Base-by-base conservation (phyloP, 2,329 filamentous ascomycete genomes). In the Hirsutella rhossiliensis region DNA sequence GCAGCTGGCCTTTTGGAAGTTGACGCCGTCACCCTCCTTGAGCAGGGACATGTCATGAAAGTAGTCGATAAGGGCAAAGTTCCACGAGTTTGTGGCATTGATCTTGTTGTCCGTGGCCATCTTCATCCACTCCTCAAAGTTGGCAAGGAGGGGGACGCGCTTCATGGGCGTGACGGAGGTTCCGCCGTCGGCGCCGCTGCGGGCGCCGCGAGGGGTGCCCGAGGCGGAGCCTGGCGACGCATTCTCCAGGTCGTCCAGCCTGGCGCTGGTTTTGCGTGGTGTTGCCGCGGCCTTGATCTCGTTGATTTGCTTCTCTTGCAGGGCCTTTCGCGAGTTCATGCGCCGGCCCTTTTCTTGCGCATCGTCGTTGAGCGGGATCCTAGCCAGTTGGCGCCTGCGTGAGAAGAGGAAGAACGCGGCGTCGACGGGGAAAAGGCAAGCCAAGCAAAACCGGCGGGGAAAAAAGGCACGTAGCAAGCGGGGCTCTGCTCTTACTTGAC, bases 71-170 rank as follows among this genome's bases (percentile, higher is more conserved):
- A 98, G 76, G n/a, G 92, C 92, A 66, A 98, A 97, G 63, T 97
- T 97, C 92, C 92, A 98, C 28, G 89, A 96, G 64, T 98, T 98
- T 47, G 84, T 80, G 41, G 92, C 90, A 61, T 97, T 98, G 72
- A 98, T 98, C 66, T 92, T 92, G 68, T 98, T 98, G 69, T 98
- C 92, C 15, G 92, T 97, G 2, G 92, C 92, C 88, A 98, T 94
- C 73, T 97, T 98, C 88, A 98, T 97, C 92, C 90, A 97, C 62
- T 98, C 92, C 63, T 98, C 92, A 56, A 97, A 98, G 65, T 98
- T 98, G 57, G 92, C 92, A 44, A 98, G 72, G 54, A 98, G 84
- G 1, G 92, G 92, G 27, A 95, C 87, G 48, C 89, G 84, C 73
- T 95, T 95, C 83, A 94, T 90, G 43, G 90, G 92, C 47, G 92